Conservation (phyloP, 352 stramenopile species). For the Pythium utonaiense region DNA sequence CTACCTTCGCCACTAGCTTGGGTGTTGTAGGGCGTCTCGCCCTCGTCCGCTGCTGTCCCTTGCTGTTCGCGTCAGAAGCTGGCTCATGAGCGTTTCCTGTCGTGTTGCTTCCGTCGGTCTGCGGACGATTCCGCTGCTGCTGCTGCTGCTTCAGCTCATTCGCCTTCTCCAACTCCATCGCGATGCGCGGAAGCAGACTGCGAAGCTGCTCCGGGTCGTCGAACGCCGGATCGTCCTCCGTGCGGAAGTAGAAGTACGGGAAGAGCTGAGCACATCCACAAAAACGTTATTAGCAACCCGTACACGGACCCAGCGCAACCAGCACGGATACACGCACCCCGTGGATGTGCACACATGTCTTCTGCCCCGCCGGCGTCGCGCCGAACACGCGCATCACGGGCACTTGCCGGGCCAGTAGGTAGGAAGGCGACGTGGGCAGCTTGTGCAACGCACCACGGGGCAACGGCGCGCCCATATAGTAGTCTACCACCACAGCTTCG, state of each 20-base stretch:
- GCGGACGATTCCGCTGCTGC: slow-evolving; percentile 18
- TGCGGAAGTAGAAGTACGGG: slow-evolving; percentile 87
- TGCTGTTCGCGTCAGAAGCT: background rate
- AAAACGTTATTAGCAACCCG: too few species aligned
- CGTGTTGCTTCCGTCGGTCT: background rate
- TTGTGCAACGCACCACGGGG: slow-evolving; percentile 38
- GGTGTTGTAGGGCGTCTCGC: background rate
- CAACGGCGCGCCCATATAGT: slow-evolving; percentile 73
- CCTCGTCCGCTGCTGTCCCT: background rate
- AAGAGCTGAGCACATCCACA: too few species aligned
- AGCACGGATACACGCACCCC: slow-evolving; percentile 45
- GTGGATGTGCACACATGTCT: slow-evolving; percentile 87
- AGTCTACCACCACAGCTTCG: slow-evolving; percentile 77
- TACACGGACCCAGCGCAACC: too few species aligned
- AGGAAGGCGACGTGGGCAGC: slow-evolving; percentile 60
- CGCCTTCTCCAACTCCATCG: slow-evolving; percentile 61
- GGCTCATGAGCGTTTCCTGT: background rate
- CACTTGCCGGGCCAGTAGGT: slow-evolving; percentile 59
- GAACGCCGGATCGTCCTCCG: slow-evolving; percentile 59
- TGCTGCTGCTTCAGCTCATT: slow-evolving; percentile 48
- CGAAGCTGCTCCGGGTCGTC: slow-evolving; percentile 60
- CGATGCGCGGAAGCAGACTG: slow-evolving; percentile 59
- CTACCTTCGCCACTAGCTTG: slow-evolving; percentile 72
- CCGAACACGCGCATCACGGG: slow-evolving; percentile 89
- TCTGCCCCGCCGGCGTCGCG: slow-evolving; percentile 87